Percentiles rank a stretch among this genome's conserved stretches.
These are phyloP conservation scores for Pythium grandisporangium DNA, from an alignment of 352 stramenopile species.

Conservation along the genomic window DNA sequence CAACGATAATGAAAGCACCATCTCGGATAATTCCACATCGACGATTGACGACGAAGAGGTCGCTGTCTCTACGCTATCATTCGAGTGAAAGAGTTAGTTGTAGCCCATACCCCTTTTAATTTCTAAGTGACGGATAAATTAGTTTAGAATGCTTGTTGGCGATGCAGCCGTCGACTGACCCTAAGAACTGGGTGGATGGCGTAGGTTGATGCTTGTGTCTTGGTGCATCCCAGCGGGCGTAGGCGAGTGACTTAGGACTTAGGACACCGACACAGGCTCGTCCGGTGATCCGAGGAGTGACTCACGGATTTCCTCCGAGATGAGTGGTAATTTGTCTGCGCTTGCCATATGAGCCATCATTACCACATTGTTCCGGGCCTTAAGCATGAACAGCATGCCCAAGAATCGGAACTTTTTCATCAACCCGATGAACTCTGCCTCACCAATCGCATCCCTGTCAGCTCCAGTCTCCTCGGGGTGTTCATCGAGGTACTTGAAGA, in stretches of 20 bases:
- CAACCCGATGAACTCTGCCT: slow-evolving; percentile 28
- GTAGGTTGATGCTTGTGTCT: too few relatives aligned
- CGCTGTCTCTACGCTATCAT: neutral
- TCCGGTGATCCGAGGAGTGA: slow-evolving; percentile 10
- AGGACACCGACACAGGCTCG: too few relatives aligned
- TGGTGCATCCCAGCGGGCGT: too few relatives aligned
- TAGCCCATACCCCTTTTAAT: too few relatives aligned
- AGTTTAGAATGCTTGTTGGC: too few relatives aligned
- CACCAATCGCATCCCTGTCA: slow-evolving; percentile 24
- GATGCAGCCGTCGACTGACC: too few relatives aligned
- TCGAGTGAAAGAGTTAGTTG: too few relatives aligned
- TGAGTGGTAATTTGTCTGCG: slow-evolving; percentile 37
- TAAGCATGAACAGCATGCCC: slow-evolving; percentile 51
- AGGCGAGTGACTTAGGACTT: too few relatives aligned
- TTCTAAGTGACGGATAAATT: too few relatives aligned
- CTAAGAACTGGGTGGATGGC: too few relatives aligned
- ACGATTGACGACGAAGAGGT: slow-evolving; percentile 2
- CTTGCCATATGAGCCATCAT: slow-evolving; percentile 35
- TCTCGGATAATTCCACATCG: slow-evolving; percentile 3
- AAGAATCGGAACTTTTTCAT: slow-evolving; percentile 58
- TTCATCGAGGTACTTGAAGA: slow-evolving; percentile 46
- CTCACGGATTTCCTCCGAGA: slow-evolving; percentile 32
- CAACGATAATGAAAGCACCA: too few relatives aligned
- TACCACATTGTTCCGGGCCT: slow-evolving; percentile 53
- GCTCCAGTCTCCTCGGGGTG: slow-evolving; percentile 17